These are phyloP conservation scores for Sphagnum magellanicum DNA, from an alignment of 228 moss, liverwort and hornwort genomes.

Conservation along the genomic window DNA sequence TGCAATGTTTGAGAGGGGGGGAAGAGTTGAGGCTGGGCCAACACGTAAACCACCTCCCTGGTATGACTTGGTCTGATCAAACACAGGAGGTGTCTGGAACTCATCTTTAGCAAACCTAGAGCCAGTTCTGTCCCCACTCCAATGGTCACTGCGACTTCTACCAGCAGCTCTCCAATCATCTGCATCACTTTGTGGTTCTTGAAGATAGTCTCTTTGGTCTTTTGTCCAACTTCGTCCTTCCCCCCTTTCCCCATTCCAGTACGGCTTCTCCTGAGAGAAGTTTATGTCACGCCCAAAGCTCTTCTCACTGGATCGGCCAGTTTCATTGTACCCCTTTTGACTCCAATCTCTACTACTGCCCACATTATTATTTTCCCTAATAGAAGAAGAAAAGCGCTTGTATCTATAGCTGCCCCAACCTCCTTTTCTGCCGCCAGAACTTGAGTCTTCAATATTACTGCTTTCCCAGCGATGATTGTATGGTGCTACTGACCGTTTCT, in stretches of 20 bases:
- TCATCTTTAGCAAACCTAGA: conserved; percentile 33
- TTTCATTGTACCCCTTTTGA: conserved; percentile 17
- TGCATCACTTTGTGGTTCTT: conserved; percentile 28
- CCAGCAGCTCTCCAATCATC: conserved; percentile 51
- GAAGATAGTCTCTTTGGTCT: conserved; percentile 37
- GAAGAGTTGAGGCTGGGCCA: conserved; percentile 10
- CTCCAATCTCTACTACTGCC: conserved; percentile 17
- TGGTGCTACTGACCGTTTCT: too few species aligned
- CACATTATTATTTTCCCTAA: conserved; percentile 20
- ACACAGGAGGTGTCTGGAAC: conserved; percentile 47
- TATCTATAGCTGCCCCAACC: conserved; percentile 36
- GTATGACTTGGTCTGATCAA: conserved; percentile 32
- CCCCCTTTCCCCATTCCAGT: conserved; percentile 24
- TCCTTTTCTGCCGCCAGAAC: conserved; percentile 15
- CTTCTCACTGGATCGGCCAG: conserved; percentile 29
- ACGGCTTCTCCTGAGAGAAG: conserved; percentile 25
- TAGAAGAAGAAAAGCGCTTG: conserved; percentile 17
- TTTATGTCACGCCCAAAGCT: conserved; percentile 12
- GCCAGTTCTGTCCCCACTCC: conserved; percentile 33
- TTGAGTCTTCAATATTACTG: conserved; percentile 5
- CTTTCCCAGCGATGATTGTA: too few species aligned
- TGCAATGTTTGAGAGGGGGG: conserved; percentile 13
- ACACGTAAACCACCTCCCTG: too few species aligned
- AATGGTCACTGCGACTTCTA: conserved; percentile 36
- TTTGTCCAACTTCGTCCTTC: conserved; percentile 45